A percentile compares a stretch with the other conserved stretches of the same genome.
phyloP scores from a whole-genome alignment of 164 flowering plant genomes.

The Kingdonia uniflora region DNA sequence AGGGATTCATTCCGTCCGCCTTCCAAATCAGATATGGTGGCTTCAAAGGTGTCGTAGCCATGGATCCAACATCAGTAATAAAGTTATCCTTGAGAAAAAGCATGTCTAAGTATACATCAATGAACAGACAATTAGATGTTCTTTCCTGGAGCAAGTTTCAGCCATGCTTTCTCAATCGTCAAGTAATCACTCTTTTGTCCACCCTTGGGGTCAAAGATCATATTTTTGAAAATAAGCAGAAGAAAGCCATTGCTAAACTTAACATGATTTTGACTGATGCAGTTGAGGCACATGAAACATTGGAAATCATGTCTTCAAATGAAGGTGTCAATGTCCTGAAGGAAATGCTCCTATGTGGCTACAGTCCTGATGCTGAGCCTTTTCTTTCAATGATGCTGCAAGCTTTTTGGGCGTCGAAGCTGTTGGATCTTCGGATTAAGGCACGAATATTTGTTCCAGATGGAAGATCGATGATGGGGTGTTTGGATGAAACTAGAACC shows the following conservation, averaged over 20 bases:
- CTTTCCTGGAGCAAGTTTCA: constrained; percentile 63
- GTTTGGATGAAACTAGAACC: constrained; percentile 73
- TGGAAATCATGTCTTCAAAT: constrained; percentile 58
- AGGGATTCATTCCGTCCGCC: constrained; percentile 45
- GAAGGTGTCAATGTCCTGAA: constrained; percentile 51
- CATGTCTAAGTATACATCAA: constrained; percentile 62
- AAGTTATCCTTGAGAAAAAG: constrained; percentile 62
- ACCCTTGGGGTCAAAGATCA: constrained; percentile 67
- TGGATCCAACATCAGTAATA: constrained; percentile 43
- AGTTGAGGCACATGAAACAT: constrained; percentile 46
- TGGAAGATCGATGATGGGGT: constrained; percentile 83
- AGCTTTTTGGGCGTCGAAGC: constrained; percentile 47
- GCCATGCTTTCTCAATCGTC: constrained; percentile 78
- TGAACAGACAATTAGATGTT: constrained; percentile 54
- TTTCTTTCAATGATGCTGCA: constrained; percentile 83
- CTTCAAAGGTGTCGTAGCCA: constrained; percentile 85
- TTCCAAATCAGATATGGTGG: constrained; percentile 84
- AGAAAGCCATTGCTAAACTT: constrained; percentile 41
- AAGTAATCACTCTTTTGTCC: constrained; percentile 65
- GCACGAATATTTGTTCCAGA: constrained; percentile 51
- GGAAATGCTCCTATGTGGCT: constrained; percentile 71
- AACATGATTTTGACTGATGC: constrained; percentile 48
- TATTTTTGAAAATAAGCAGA: constrained; percentile 54
- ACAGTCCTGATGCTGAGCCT: constrained; percentile 64
- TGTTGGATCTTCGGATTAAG: constrained; percentile 45